Base-by-base conservation (phyloP, 345 rosid genomes). In the Arabidopsis suecica region DNA sequence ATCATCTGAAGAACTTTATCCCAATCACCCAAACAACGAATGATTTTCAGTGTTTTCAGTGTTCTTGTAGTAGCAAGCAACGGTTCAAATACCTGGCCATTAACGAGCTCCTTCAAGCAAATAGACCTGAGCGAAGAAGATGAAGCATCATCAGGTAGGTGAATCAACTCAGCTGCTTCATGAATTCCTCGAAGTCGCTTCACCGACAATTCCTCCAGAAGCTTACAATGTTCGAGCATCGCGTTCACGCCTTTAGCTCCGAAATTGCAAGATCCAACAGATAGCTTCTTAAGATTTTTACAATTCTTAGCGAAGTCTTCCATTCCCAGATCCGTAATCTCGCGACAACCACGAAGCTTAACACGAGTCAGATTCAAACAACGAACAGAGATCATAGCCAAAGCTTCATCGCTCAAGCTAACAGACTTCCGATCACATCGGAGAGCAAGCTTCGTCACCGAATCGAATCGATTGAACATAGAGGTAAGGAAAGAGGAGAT, bases 281-380 rank as follows among this genome's bases (percentile, higher is more conserved):
- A 91, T 2, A 94, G 81, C 77, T 91, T 94, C 81, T 81, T 90
- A 34, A 91, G 63, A 44, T 53, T 82, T 63, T 48, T 71, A 51
- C 89, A 89, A 72, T 91, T 87, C 13, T 61, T 6, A 51, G 96
- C 91, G 37, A 91, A 88, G 9, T 74, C 42, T 1, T 69, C 83
- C 86, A 94, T 82, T 25, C 98, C 97, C 37, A 79, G 80, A 75
- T 90, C 98, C 7, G 95, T 84, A 71, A 94, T 72, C 61, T 87
- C 90, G 49, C 96, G 91, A 83, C 98, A 94, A 51, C 95, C 88
- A 22, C 99, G 97, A 79, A 94, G 96, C 89, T 95, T 92, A 55
- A 95, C 81, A 22, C 92, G 90, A 58, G 86, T 78, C 72, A 95
- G 88, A 69, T 82, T 84, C 71, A 63, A 82, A 76, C 97, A 91